phyloP scores from a whole-genome alignment of 176 grass and related monocot species.

The Dendrocalamus sinicus region DNA sequence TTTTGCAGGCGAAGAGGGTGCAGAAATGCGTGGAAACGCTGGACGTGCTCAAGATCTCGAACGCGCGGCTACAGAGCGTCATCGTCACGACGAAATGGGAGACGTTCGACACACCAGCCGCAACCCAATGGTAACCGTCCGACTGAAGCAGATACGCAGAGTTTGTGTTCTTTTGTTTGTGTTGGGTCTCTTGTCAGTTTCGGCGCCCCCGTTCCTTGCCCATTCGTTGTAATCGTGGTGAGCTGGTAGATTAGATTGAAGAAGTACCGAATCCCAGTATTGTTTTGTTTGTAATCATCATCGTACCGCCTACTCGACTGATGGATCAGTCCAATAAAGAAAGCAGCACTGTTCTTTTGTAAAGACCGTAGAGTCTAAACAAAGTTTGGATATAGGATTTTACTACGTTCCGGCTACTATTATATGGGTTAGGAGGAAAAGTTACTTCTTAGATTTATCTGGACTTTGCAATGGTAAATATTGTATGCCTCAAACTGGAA shows the following conservation, averaged over 20 bases:
- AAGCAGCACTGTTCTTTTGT: slow-evolving; percentile 31
- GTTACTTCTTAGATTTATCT: too few species aligned
- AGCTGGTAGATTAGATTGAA: slow-evolving; percentile 39
- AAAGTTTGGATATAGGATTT: too few species aligned
- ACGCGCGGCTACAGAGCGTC: slow-evolving; percentile 62
- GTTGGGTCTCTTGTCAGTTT: slow-evolving; percentile 41
- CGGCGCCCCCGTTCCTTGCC: slow-evolving; percentile 6
- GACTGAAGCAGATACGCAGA: slow-evolving; percentile 57
- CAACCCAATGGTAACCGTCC: slow-evolving; percentile 81
- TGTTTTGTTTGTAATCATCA: slow-evolving; percentile 48
- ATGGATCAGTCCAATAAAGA: slow-evolving; percentile 49
- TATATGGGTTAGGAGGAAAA: too few species aligned
- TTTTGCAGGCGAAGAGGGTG: slow-evolving; percentile 85
- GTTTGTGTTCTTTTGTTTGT: slow-evolving; percentile 29
- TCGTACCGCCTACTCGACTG: slow-evolving; percentile 25
- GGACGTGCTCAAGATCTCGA: slow-evolving; percentile 80
- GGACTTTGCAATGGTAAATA: too few species aligned
- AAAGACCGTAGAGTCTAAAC: not conserved
- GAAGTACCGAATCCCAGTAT: slow-evolving; percentile 14
- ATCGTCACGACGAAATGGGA: slow-evolving; percentile 89
- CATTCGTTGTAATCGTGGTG: slow-evolving; percentile 44
- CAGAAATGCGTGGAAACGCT: slow-evolving; percentile 95
- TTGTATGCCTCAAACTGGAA: too few species aligned
- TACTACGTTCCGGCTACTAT: too few species aligned
- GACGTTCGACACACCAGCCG: slow-evolving; percentile 77